Evolutionary conservation across 306 rosid species (phyloP).

Genomic region (Glycine soja): DNA sequence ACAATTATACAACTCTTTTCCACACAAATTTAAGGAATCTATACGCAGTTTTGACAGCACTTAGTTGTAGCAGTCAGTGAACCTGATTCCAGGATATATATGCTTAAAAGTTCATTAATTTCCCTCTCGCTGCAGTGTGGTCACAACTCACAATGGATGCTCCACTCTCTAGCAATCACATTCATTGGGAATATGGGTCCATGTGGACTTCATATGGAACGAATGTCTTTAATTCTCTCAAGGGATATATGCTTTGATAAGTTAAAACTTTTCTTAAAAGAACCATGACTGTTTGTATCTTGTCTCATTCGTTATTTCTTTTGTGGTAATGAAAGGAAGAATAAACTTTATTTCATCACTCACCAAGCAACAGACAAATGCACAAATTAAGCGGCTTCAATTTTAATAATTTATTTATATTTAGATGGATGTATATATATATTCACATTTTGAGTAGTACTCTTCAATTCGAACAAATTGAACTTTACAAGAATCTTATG

Average conservation of each 20-base stretch:
- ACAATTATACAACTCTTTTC: neutral
- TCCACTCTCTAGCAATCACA: constrained; percentile 32
- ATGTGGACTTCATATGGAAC: constrained; percentile 17
- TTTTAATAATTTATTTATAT: neutral
- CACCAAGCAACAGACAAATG: neutral
- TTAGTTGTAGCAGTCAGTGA: neutral
- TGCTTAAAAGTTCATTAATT: constrained; percentile 24
- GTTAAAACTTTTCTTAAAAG: neutral
- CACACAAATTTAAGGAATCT: neutral
- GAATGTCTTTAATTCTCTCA: neutral
- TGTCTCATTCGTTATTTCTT: constrained; percentile 38
- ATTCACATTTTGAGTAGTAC: neutral
- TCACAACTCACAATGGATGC: constrained; percentile 7
- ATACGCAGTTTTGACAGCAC: neutral
- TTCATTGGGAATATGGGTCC: constrained; percentile 1
- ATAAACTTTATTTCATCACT: constrained; percentile 26
- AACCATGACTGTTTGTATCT: neutral
- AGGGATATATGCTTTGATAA: constrained; percentile 33
- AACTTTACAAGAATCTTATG: constrained; percentile 1
- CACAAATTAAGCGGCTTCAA: neutral
- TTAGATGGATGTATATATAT: neutral
- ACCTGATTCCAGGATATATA: constrained; percentile 21
- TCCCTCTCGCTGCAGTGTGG: neutral
- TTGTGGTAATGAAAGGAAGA: neutral
- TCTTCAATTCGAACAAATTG: neutral